Evolutionary conservation across 2,329 filamentous ascomycete genomes (phyloP), one percentile per base, ranked within the genome.

Genomic region (Talaromyces sp.): DNA sequence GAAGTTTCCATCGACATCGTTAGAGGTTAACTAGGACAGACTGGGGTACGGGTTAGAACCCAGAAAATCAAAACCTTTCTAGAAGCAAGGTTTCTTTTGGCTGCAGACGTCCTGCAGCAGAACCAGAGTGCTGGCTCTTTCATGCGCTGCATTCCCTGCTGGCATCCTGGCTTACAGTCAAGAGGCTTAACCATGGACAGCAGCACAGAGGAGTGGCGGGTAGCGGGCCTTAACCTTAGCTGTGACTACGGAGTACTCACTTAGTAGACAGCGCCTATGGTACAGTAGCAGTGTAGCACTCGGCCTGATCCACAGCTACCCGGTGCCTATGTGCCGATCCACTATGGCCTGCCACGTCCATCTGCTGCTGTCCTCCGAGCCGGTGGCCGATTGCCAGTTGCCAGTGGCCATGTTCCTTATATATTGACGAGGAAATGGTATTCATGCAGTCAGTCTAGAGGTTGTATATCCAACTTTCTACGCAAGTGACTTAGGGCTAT

Each of bases 41-140:
- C n/a, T 35, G 31, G 31, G 44, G 31, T 14, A 23, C 23, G 14
- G 5, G 25, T 3, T n/a, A 9, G 28, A n/a, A n/a, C 25, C n/a
- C n/a, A 54, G 14, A 35, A 35, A 21, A 35, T 35, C 11, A 12
- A 35, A 28, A 37, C 11, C 44, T 46, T 59, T 59, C 57, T 59
- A 59, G 56, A 58, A 46, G 39, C 39, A 33, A 25, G 40, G 39
- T 33, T 44, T 18, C 55, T n/a, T 58, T 44, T 25, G 28, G 57
- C 16, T 46, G 56, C 56, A 58, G 39, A 21, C 39, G 25, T 58
- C 39, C 21, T 44, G 56, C 56, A 40, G 56, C 23, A 42, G 55
- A 58, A 42, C 56, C 56, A 46, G 16, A 58, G 40, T 33, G 56
- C 56, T 58, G 39, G 55, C 55, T 44, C 44, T 39, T 46, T 39